Percentiles rank a stretch among this genome's conserved stretches.
Evolutionary conservation across 345 rosid genomes (phyloP).

Genomic region (Raphanus raphanistrum): DNA sequence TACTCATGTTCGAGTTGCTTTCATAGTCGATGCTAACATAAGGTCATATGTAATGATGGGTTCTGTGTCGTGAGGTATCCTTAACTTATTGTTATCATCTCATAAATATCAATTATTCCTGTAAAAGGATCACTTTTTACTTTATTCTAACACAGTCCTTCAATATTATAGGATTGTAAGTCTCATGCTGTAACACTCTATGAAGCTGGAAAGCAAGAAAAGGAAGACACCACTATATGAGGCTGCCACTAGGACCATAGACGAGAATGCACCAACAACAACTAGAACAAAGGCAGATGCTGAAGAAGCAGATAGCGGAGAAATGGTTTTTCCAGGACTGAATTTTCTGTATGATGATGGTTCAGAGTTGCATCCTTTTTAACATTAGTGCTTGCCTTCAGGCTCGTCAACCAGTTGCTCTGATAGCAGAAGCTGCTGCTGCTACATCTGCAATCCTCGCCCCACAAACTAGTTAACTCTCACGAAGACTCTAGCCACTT

Average conservation of each 20-base stretch:
- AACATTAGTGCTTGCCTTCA: slow-evolving; percentile 96
- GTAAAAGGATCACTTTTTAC: no score
- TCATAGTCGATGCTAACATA: no score
- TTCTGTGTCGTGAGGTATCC: no score
- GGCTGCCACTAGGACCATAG: slow-evolving; percentile 63
- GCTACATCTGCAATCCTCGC: slow-evolving; percentile 55
- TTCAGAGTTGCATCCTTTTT: slow-evolving; percentile 70
- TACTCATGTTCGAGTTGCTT: no score
- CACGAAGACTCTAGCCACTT: not conserved
- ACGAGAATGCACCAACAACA: slow-evolving; percentile 50
- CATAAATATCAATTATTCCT: no score
- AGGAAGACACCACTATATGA: slow-evolving; percentile 39
- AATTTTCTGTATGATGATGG: slow-evolving; percentile 78
- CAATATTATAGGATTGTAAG: no score
- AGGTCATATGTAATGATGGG: no score
- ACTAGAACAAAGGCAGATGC: slow-evolving; percentile 44
- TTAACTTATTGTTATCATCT: no score
- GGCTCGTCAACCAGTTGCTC: slow-evolving; percentile 88
- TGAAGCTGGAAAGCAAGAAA: no score
- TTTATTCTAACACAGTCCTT: no score
- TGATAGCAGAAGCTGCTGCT: slow-evolving; percentile 77
- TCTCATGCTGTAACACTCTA: no score
- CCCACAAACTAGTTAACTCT: slow-evolving; percentile 41
- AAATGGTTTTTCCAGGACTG: slow-evolving; percentile 81
- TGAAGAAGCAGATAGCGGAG: slow-evolving; percentile 75